Base-by-base conservation (phyloP, 1,284 basidiomycete species). In the Amylostereum chailletii region DNA sequence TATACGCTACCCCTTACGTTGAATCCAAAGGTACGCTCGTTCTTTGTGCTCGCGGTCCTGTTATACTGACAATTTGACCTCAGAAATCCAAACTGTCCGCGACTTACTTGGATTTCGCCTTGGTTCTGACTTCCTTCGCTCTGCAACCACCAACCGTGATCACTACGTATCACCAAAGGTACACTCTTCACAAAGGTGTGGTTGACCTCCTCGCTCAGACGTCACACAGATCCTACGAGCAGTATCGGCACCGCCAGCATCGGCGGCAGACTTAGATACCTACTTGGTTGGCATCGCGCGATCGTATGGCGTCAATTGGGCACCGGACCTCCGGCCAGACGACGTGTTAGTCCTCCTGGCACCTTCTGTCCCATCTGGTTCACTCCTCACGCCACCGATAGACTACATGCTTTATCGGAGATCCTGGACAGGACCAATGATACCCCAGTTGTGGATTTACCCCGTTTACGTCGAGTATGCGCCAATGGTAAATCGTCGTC, bases 51-150 rank as follows among this genome's bases (percentile, higher is more conserved):
- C 42, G 39, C 9, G 42, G 37, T 40, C 39, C 19, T 6, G 10
- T 44, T 19, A 19, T 19, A 19, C 19, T 19, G 19, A 19, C 19
- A 19, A 36, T 34, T 39, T 10, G 7, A 29, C n/a, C 48, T 11
- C 59, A 89, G 85, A 88, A 48, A 70, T 89, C 34, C 66, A 70
- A 34, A 51, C 64, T 31, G 71, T 81, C 46, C 72, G 79, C 42
- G 74, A 77, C 42, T 58, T 78, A 47, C 71, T 88, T 51, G 65
- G 73, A 8, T 71, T 77, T 50, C 71, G 71, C 33, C 65, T 87
- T 38, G 81, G 82, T 4, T 64, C 70, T 4, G 71, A 79, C 46
- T 85, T 86, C 58, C 60, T 72, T 40, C 73, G 70, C 54, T 73
- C 77, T n/a, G 76, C 78, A 2, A 60, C 67, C 4, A 63, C 64